These are phyloP conservation scores for Lasiodiplodia gonubiensis DNA, from an alignment of 2,329 filamentous ascomycete species.

Conservation along the genomic window DNA sequence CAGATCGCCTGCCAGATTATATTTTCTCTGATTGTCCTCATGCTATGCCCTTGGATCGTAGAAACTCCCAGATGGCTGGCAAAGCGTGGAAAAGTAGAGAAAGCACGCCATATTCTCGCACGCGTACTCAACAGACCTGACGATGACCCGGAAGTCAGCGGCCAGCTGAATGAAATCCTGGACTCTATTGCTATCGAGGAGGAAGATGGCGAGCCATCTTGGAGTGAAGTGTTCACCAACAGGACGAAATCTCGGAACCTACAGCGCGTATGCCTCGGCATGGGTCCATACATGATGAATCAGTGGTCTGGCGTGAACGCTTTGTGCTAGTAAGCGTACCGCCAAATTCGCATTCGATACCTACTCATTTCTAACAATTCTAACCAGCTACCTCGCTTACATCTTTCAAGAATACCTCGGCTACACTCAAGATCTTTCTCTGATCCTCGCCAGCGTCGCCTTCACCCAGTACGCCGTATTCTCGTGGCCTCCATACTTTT, in stretches of 20 bases:
- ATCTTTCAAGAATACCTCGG: constrained; percentile 38
- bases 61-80: constrained; percentile 42
- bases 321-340: not conserved
- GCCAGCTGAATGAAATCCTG: constrained; percentile 67
- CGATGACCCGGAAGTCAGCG: constrained; percentile 61
- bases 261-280: constrained; percentile 45
- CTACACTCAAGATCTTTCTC: constrained; percentile 37
- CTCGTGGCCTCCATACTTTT: constrained; percentile 41
- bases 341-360: rapidly evolving
- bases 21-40: constrained; percentile 51
- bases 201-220: constrained; percentile 40
- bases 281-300: constrained; percentile 46
- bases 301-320: constrained; percentile 37
- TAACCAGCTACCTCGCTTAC: constrained; percentile 38
- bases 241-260: constrained; percentile 44
- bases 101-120: constrained; percentile 57
- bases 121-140: constrained; percentile 52
- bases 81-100: constrained; percentile 49
- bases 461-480: constrained; percentile 42
- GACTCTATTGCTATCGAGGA: constrained; percentile 50
- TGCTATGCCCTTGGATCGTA: constrained; percentile 46
- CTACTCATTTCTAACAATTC: not conserved
- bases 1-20: constrained; percentile 59
- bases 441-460: constrained; percentile 40
- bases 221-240: constrained; percentile 46